Conservation (phyloP, 169 alveolate species). For the Babesia divergens region DNA sequence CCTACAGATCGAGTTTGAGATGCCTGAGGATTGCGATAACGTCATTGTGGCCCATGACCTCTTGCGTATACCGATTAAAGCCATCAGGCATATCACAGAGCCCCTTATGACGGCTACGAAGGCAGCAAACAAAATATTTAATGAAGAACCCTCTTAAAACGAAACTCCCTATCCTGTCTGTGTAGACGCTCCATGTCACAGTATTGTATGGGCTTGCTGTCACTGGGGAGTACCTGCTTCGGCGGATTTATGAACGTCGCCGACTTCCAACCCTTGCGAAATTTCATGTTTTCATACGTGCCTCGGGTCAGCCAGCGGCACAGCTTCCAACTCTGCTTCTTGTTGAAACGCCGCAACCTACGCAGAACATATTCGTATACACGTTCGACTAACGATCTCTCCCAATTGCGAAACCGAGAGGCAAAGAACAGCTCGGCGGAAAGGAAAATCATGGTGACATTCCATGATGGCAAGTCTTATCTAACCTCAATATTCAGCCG, state of each 20-base stretch:
- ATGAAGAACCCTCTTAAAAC: neutral
- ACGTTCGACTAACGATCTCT: slow-evolving; percentile 40
- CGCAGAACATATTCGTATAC: too few species aligned
- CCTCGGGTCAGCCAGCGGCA: slow-evolving; percentile 50
- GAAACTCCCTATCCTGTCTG: slow-evolving; percentile 39
- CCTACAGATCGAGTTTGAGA: neutral
- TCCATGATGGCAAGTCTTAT: too few species aligned
- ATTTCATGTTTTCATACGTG: slow-evolving; percentile 61
- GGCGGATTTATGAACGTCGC: slow-evolving; percentile 40
- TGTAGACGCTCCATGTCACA: slow-evolving; percentile 63
- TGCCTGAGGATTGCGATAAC: neutral
- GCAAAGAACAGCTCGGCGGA: slow-evolving; percentile 5
- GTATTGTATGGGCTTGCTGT: slow-evolving; percentile 1
- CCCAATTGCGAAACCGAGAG: slow-evolving; percentile 50
- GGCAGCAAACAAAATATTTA: neutral
- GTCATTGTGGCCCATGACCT: slow-evolving; percentile 26
- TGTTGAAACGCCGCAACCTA: slow-evolving; percentile 55
- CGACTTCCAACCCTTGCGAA: slow-evolving; percentile 57
- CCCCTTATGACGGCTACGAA: neutral
- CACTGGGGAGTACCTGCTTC: slow-evolving; percentile 1
- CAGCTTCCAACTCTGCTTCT: slow-evolving; percentile 54
- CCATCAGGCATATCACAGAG: neutral
- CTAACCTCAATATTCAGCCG: too few species aligned
- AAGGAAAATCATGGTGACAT: neutral
- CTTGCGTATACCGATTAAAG: slow-evolving; percentile 28